These are phyloP conservation scores for Conticribra weissflogii DNA, from an alignment of 108 stramenopile species.

Conservation along the genomic window DNA sequence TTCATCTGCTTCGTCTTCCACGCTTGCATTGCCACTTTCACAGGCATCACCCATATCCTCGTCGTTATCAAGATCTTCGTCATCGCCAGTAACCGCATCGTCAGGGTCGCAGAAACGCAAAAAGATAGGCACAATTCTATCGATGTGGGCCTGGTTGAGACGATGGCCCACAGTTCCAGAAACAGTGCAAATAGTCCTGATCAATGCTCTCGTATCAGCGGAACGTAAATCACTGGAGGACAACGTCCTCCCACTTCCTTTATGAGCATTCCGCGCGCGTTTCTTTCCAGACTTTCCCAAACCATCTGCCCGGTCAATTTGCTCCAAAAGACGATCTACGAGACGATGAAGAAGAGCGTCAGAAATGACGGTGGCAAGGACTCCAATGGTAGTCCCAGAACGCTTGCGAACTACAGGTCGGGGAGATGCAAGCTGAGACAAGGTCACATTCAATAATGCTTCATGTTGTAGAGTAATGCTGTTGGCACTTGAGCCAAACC, in stretches of 20 bases:
- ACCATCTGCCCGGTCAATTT: conserved; percentile 68
- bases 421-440: conserved; percentile 65
- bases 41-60: conserved; percentile 48
- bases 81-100: conserved; percentile 80
- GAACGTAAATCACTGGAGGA: conserved; percentile 23
- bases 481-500: conserved; percentile 82
- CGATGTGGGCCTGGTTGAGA: conserved; percentile 87
- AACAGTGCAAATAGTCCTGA: conserved; percentile 93
- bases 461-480: conserved; percentile 81
- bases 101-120: conserved; percentile 87
- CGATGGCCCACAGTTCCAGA: conserved; percentile 82
- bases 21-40: conserved; percentile 50
- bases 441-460: conserved; percentile 71
- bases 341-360: conserved; percentile 80
- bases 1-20: conserved; percentile 50
- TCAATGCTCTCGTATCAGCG: conserved; percentile 71
- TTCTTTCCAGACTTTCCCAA: conserved; percentile 44
- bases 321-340: conserved; percentile 76
- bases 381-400: conserved; percentile 88
- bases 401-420: conserved; percentile 88
- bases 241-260: conserved; percentile 14
- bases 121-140: conserved; percentile 94
- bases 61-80: conserved; percentile 76
- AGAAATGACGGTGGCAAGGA: conserved; percentile 81
- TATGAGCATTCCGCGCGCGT: conserved; percentile 36